Evolutionary conservation across 768 basidiomycete genomes (phyloP), one percentile per base, ranked within the genome.

Genomic region (Russula abietina): DNA sequence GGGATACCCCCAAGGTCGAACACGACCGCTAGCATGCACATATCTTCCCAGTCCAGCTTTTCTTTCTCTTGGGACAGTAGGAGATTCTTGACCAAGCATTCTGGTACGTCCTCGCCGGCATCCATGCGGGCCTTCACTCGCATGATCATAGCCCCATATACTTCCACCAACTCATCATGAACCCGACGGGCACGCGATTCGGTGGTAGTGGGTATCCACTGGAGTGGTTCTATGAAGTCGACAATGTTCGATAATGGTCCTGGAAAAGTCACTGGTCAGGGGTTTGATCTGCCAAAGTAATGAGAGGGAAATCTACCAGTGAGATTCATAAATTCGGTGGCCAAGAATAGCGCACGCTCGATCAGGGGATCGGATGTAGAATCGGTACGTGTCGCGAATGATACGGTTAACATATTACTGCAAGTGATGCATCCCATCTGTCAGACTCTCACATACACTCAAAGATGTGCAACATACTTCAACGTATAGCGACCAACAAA

Each of bases 321-420:
- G 8, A 78, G 55, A 39, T 68, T 64, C 77, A 79, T 80, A 64
- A 80, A 81, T 65, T 80, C 80, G 17, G 73, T 73, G 16, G 77
- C 74, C 52, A 81, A 67, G 30, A 64, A 67, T 39, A 81, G 72
- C 39, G 75, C 75, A 3, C 67, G 68, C 26, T 60, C 72, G 16
- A 78, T 77, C 4, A 79, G 69, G 1, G 78, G 76, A 53, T 80
- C 72, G 16, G 72, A 65, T n/a, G 75, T 73, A 26, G 71, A 69
- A 57, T 75, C 75, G 0, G 78, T 79, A 10, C 79, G 78, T 19
- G 70, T 76, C 1, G 75, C 79, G 63, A 79, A 80, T 51, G 73
- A 71, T 49, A 80, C 73, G 0, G 74, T 75, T 14, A 80, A 72
- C 77, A 80, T 81, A 65, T 79, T 80, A 70, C 78, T 79, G 41